Evolutionary conservation across 768 basidiomycete species (phyloP), one percentile per base, ranked within the genome.

Genomic region (Lentinula sp.): DNA sequence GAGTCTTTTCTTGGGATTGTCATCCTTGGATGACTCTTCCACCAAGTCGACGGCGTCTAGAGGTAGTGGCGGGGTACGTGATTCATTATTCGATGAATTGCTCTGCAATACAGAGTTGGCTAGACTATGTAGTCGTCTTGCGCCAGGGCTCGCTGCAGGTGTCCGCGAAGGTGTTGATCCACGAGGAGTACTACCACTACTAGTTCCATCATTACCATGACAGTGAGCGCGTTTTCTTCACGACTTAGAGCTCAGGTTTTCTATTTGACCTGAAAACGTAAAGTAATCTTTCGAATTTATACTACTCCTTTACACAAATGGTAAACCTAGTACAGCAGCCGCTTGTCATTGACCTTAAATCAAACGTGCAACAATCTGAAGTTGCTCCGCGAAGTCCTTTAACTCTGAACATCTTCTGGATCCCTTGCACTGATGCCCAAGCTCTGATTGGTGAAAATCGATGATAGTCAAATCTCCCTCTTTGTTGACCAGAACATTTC

Each of bases 21-120:
- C 82, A 60, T 80, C 78, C 62, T 83, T 68, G 7, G 70, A 63
- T 67, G 88, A 88, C 67, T 91, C 90, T 0, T 95, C 85, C 5
- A 98, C 82, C 16, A 99, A 78, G 68, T 99, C 96, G 1, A 98
- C 87, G 1, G 95, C 95, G 64, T 98, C 90, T 1, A 83, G 80
- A 13, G 82, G 81, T 12, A 85, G 72, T 10, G 66, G 67, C 23
- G 68, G 66, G 1, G 66, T 66, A 69, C 69, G 65, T 16, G 73
- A 70, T 5, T 73, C 69, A 13, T 48, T 55, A 49, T 52, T 61
- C n/a, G 66, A 67, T 4, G 77, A 76, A 46, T 63, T 72, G 9
- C 62, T 68, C 28, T 72, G 72, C 50, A 77, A 75, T 32, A 70
- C 53, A 4, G 68, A 67, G 42, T 71, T 69, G 2, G 77, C 70